Evolutionary conservation across 2,329 filamentous ascomycete species (phyloP).

Genomic region (Pseudocercospora vitis): DNA sequence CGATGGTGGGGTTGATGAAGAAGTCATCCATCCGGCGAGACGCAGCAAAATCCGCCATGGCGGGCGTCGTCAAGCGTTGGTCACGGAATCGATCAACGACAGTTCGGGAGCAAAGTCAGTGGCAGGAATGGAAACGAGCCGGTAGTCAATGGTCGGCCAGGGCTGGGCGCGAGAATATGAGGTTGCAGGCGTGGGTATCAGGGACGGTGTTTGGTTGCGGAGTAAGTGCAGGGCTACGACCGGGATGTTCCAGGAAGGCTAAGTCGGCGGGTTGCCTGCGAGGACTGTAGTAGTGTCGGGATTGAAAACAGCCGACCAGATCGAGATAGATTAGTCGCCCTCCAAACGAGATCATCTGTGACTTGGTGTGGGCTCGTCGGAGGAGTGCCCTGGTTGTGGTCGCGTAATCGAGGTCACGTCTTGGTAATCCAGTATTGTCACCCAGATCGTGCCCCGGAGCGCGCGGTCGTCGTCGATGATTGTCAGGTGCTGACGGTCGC

Average conservation of each 20-base stretch:
- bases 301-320: neutral
- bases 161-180: conserved; percentile 26
- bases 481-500: neutral
- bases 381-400: neutral
- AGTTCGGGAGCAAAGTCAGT: conserved; percentile 1
- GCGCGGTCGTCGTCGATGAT: no score
- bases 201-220: conserved; percentile 16
- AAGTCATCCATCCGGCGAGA: conserved; percentile 27
- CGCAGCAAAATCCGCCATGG: conserved; percentile 19
- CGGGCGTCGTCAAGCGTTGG: no score
- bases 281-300: neutral
- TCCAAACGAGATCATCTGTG: conserved; percentile 4
- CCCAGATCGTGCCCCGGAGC: no score
- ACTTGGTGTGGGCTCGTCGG: neutral
- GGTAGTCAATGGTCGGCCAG: conserved; percentile 7
- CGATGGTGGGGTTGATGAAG: conserved; percentile 25
- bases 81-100: conserved; percentile 1
- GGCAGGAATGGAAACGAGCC: conserved; percentile 12
- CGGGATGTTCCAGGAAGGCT: conserved; percentile 13
- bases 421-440: no score
- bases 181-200: conserved; percentile 25
- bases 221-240: conserved; percentile 15
- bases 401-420: neutral
- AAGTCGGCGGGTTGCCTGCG: conserved; percentile 3
- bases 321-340: conserved; percentile 5